Evolutionary conservation across 2,329 filamentous ascomycete species (phyloP).

Genomic region (Colletotrichum tropicicola): DNA sequence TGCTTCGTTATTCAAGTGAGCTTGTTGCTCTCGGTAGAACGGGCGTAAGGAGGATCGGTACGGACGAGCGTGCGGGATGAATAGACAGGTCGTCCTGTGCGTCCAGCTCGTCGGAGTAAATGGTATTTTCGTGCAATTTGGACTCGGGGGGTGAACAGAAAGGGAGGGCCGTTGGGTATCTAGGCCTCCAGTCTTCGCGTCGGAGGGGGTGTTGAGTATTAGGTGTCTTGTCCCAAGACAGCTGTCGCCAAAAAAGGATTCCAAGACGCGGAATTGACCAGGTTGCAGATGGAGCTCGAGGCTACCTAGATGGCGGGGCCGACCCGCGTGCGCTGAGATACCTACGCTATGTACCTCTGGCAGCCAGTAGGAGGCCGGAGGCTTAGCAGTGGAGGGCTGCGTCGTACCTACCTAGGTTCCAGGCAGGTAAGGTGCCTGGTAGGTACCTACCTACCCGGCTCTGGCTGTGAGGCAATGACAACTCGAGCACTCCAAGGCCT

Average conservation of each 20-base stretch:
- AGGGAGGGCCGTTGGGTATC: no score
- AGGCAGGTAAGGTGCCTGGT: background rate
- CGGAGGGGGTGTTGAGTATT: background rate
- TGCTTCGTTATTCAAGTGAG: background rate
- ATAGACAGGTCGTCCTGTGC: no score
- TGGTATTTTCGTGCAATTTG: no score
- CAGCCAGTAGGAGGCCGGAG: background rate
- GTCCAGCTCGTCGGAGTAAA: no score
- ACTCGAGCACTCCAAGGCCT: no score
- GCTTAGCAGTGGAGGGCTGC: no score
- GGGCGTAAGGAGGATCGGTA: background rate
- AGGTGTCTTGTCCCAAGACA: constrained; percentile 21
- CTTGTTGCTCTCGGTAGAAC: background rate
- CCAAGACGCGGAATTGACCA: constrained; percentile 23
- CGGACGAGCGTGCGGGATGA: background rate
- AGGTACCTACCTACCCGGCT: no score
- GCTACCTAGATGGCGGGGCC: background rate
- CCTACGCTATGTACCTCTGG: background rate
- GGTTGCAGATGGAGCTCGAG: constrained; percentile 25
- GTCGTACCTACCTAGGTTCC: background rate
- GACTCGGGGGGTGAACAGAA: no score
- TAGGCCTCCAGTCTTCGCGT: no score
- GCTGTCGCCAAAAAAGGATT: constrained; percentile 15
- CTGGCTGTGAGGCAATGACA: no score
- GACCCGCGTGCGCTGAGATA: background rate